Percentiles rank a stretch among this genome's conserved stretches.
These are phyloP conservation scores for Dryadomyces sulphureus DNA, from an alignment of 2,329 filamentous ascomycete species.

Conservation along the genomic window DNA sequence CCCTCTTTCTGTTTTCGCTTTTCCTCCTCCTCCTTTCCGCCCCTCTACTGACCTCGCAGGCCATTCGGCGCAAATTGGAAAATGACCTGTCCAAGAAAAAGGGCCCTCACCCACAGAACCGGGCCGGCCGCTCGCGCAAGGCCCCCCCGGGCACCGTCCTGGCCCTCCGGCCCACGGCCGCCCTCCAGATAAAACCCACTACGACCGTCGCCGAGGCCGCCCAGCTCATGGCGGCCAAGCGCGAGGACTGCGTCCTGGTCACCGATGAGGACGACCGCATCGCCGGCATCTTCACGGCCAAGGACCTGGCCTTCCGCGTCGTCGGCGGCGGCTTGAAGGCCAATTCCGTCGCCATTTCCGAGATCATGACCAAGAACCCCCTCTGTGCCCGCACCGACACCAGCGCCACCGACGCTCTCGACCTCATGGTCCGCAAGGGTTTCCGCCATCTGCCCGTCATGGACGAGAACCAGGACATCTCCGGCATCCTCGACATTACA, in stretches of 20 bases:
- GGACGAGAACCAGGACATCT: constrained; percentile 99
- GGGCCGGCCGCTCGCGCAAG: constrained; percentile 76
- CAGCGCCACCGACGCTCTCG: constrained; percentile 90
- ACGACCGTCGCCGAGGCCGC: constrained; percentile 93
- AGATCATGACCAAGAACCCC: constrained; percentile 99
- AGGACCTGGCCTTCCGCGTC: constrained; percentile 94
- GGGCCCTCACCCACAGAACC: constrained; percentile 49
- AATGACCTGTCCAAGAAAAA: constrained; percentile 97
- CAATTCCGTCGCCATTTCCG: constrained; percentile 78
- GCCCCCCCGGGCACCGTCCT: constrained; percentile 92
- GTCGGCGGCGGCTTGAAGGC: constrained; percentile 85
- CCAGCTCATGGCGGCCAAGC: constrained; percentile 96
- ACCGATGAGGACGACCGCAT: constrained; percentile 97
- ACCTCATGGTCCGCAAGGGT: constrained; percentile 96
- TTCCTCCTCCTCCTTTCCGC: neutral
- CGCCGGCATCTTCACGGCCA: constrained; percentile 96
- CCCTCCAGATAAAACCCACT: constrained; percentile 90
- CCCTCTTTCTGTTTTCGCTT: neutral
- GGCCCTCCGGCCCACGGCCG: constrained; percentile 85
- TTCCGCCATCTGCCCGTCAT: constrained; percentile 97
- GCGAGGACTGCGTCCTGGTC: constrained; percentile 93
- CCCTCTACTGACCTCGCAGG: constrained; percentile 36
- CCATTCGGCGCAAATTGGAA: constrained; percentile 93
- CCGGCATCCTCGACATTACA: constrained; percentile 93
- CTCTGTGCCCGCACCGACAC: constrained; percentile 95